Evolutionary conservation across 2,329 filamentous ascomycete species (phyloP).

Genomic region (Fusarium tupiense): DNA sequence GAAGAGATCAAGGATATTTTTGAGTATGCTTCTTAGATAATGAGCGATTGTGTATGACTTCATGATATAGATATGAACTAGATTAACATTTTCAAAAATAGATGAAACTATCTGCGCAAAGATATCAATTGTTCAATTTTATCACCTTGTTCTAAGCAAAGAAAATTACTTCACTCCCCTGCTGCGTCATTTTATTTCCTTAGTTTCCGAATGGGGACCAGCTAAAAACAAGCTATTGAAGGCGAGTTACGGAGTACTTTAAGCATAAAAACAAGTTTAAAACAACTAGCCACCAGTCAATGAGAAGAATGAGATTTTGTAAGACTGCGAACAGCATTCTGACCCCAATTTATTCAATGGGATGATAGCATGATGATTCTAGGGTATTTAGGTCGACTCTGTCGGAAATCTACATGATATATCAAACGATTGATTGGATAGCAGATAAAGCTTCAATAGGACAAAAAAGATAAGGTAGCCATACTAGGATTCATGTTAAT

Average conservation of each 20-base stretch:
- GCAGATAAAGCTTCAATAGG: fast-evolving
- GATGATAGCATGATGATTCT: fast-evolving
- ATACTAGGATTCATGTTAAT: too few species aligned
- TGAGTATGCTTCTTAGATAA: background rate
- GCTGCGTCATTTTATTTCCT: fast-evolving
- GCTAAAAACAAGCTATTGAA: too few species aligned
- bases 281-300: fast-evolving
- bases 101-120: too few species aligned
- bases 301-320: fast-evolving
- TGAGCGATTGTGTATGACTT: background rate
- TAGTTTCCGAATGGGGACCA: fast-evolving
- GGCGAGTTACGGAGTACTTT: fast-evolving
- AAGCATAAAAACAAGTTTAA: background rate
- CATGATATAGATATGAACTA: background rate
- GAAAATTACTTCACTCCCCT: too few species aligned
- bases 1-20: constrained; percentile 32
- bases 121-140: too few species aligned
- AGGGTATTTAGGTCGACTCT: too few species aligned
- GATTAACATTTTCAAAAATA: background rate
- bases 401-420: too few species aligned
- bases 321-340: fast-evolving
- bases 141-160: too few species aligned
- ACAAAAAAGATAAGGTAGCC: too few species aligned
- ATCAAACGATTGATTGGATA: too few species aligned
- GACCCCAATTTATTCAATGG: fast-evolving